Base-by-base conservation (phyloP, 2,329 filamentous ascomycete genomes). In the Colletotrichum ledebouriae region DNA sequence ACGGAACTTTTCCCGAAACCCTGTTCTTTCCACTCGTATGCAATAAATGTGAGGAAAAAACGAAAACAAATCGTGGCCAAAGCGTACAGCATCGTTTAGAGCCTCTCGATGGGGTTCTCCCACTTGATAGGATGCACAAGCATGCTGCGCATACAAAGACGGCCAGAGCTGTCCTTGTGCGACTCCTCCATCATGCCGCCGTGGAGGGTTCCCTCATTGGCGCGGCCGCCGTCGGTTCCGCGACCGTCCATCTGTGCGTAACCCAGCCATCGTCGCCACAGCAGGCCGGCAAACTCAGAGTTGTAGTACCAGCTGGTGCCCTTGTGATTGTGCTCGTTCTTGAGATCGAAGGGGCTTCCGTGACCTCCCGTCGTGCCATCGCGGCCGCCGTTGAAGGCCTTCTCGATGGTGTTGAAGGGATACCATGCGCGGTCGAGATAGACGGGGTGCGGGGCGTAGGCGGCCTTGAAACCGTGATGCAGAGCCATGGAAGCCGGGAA, bases 231-330 rank as follows among this genome's bases (percentile, higher is more conserved):
- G 50, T 81, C 76, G n/a, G 78, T 75, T 6, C 83, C 84, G 37
- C 84, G 79, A 6, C 83, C 84, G 67, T 87, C 85, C 73, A 81
- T 78, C 74, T 88, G 85, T 15, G 84, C 79, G 71, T 86, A 88
- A 0, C 86, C 86, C 52, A 96, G 80, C 94, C 94, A 97, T 50
- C 92, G 84, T 58, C 91, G 85, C 87, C 93, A 97, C 72, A 97
- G 76, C n/a, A 91, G 87, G 4, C 90, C 87, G 1, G 92, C 89
- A 75, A 96, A 97, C 57, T 90, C 87, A 22, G 90, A 90, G 73
- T 94, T 92, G 78, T 94, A 97, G 78, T 95, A 97, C 92, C 92
- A 97, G 50, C 87, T 94, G 49, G 90, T 90, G 13, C 93, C 92
- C 73, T 88, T 88, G 81, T 95, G 94, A 78, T 94, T 94, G 77